Evolutionary conservation across 202 grass and related monocot genomes (phyloP).

Genomic region (Dendrocalamus latiflorus): DNA sequence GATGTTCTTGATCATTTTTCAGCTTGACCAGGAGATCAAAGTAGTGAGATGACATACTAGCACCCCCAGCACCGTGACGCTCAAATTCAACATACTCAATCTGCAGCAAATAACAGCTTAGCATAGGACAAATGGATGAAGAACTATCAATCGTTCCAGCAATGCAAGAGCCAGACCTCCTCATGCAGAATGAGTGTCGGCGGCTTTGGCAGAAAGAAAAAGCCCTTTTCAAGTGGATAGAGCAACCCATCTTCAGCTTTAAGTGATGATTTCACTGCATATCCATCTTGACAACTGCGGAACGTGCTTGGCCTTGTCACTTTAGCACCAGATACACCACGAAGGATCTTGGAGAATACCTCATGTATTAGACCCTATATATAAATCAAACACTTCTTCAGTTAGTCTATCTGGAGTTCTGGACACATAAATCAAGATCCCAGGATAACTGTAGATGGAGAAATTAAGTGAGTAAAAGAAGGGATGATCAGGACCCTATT

Average conservation of each 20-base stretch:
- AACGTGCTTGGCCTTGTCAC: conserved; percentile 62
- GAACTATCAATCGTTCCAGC: too few relatives aligned
- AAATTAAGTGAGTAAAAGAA: neutral
- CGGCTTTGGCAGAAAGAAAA: too few relatives aligned
- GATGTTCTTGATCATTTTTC: too few relatives aligned
- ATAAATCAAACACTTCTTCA: conserved; percentile 11
- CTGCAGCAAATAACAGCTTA: too few relatives aligned
- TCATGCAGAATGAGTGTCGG: too few relatives aligned
- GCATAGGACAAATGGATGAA: too few relatives aligned
- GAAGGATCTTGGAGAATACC: conserved; percentile 61
- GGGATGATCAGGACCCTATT: neutral
- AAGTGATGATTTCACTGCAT: conserved; percentile 82
- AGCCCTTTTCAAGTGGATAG: conserved; percentile 59
- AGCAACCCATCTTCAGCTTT: conserved; percentile 85
- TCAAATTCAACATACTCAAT: too few relatives aligned
- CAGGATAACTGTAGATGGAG: neutral
- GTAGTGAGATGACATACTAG: too few relatives aligned
- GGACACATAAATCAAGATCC: conserved; percentile 15
- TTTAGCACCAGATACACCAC: conserved; percentile 70
- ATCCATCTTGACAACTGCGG: conserved; percentile 68
- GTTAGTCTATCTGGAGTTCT: neutral
- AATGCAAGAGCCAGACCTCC: too few relatives aligned
- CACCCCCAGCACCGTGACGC: too few relatives aligned
- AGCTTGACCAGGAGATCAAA: too few relatives aligned
- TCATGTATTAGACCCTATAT: conserved; percentile 55